phyloP scores from a whole-genome alignment of 1,139 yeast genomes.

The Saccharomyces hybrid region DNA sequence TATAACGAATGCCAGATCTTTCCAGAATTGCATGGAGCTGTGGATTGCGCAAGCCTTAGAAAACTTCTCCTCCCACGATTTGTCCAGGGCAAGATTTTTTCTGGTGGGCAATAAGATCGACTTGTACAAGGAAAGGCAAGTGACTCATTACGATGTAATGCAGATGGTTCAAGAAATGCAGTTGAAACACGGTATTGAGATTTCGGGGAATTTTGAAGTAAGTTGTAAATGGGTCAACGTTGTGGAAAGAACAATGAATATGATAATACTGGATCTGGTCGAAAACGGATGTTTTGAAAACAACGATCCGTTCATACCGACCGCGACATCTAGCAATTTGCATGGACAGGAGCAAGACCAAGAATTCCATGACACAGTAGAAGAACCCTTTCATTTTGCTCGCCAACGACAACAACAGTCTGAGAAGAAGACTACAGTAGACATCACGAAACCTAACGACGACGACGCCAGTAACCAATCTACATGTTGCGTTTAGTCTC shows the following conservation, averaged over 20 bases:
- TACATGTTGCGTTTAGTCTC: background rate
- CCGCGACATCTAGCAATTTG: background rate
- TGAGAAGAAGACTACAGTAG: background rate
- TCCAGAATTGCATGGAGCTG: slow-evolving; percentile 43
- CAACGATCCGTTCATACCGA: background rate
- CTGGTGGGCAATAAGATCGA: slow-evolving; percentile 42
- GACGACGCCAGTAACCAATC: background rate
- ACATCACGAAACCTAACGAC: background rate
- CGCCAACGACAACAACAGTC: background rate
- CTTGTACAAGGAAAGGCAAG: slow-evolving; percentile 27
- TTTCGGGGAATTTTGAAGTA: slow-evolving; percentile 31
- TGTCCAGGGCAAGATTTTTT: slow-evolving; percentile 32
- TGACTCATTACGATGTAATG: slow-evolving; percentile 28
- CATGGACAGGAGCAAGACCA: background rate
- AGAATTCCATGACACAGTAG: background rate
- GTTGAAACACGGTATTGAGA: slow-evolving; percentile 17
- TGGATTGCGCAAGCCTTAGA: slow-evolving; percentile 37
- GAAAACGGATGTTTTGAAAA: slow-evolving; percentile 28
- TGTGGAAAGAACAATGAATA: slow-evolving; percentile 26
- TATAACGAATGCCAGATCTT: slow-evolving; percentile 47
- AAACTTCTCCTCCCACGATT: slow-evolving; percentile 23
- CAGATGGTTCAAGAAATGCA: slow-evolving; percentile 20
- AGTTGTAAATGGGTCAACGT: slow-evolving; percentile 30
- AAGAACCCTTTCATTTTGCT: background rate
- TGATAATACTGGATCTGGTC: slow-evolving; percentile 27